Evolutionary conservation across 164 flowering plant genomes (phyloP).

Genomic region (Magnolia changhungtana): DNA sequence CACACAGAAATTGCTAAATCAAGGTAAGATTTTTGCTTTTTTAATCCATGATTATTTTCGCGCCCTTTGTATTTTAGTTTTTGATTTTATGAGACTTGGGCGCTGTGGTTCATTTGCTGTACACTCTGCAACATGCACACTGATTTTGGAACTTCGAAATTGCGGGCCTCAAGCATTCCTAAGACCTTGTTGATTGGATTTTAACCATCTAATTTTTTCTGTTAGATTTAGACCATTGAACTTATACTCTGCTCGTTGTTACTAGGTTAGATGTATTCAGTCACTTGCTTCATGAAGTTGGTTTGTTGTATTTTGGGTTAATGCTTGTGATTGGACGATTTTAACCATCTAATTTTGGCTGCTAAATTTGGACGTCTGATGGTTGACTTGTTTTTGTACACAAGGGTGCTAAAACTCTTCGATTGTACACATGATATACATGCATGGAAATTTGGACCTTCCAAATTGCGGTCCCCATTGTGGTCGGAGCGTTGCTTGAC

Average conservation of each 20-base stretch:
- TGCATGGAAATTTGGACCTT: not conserved
- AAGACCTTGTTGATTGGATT: too few relatives aligned
- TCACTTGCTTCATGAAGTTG: not conserved
- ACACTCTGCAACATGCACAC: too few relatives aligned
- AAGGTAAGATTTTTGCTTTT: conserved; percentile 43
- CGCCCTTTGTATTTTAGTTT: not conserved
- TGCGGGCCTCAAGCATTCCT: not conserved
- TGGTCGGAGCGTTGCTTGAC: not conserved
- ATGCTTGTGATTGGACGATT: too few relatives aligned
- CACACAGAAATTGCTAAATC: conserved; percentile 64
- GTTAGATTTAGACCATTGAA: not conserved
- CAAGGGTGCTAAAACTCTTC: too few relatives aligned
- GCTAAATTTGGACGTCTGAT: too few relatives aligned
- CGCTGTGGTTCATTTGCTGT: not conserved
- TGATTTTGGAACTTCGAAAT: not conserved
- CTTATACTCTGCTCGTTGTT: not conserved
- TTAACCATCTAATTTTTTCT: not conserved
- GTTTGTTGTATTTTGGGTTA: not conserved
- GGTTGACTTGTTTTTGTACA: too few relatives aligned
- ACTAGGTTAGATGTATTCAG: not conserved
- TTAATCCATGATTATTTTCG: not conserved
- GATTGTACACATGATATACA: too few relatives aligned
- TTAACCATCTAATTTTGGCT: too few relatives aligned
- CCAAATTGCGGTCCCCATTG: not conserved
- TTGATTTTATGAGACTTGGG: not conserved